These are phyloP conservation scores for Stromatinia cepivora DNA, from an alignment of 2,329 filamentous ascomycete species.

Conservation along the genomic window DNA sequence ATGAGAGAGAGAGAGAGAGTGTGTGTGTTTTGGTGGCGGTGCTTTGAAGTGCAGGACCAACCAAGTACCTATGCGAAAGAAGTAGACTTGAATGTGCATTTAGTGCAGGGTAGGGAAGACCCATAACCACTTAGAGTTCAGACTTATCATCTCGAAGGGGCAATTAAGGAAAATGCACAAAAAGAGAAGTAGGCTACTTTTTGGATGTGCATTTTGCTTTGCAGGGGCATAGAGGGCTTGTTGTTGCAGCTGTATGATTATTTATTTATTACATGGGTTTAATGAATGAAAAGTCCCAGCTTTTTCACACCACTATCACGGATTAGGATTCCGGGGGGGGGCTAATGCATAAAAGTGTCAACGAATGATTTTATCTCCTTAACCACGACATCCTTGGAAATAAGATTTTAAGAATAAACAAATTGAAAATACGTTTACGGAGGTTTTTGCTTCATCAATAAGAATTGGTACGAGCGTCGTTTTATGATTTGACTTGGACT, in stretches of 20 bases:
- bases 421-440: neutral
- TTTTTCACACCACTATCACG: neutral
- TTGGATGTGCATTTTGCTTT: neutral
- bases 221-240: neutral
- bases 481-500: neutral
- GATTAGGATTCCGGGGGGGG: neutral
- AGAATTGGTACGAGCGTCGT: neutral
- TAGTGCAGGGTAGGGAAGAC: neutral
- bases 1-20: neutral
- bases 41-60: neutral
- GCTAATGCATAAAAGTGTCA: neutral
- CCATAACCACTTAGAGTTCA: neutral
- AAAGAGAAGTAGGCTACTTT: neutral
- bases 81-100: neutral
- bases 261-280: neutral
- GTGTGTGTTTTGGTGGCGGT: neutral
- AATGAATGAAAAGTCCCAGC: constrained; percentile 1
- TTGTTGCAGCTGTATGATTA: neutral
- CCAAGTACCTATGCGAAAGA: neutral
- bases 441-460: neutral
- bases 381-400: neutral
- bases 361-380: neutral
- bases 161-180: neutral
- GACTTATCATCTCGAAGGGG: constrained; percentile 5
- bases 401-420: neutral